These are phyloP conservation scores for Aspergillus kassunensis DNA, from an alignment of 495 filamentous ascomycete genomes.

Conservation along the genomic window DNA sequence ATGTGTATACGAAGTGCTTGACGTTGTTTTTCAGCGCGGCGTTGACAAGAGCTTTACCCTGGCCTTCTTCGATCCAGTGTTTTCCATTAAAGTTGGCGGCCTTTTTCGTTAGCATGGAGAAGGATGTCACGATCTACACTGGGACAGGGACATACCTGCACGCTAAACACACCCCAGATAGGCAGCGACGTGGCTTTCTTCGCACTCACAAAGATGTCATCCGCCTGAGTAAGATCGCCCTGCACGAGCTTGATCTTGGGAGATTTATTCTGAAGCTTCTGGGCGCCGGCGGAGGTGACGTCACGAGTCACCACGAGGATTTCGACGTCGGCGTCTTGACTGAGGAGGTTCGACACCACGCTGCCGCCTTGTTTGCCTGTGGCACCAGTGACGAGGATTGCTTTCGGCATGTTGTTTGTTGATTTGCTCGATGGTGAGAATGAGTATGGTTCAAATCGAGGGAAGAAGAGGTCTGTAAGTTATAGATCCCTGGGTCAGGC, in stretches of 20 bases:
- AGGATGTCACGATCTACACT: too few species aligned
- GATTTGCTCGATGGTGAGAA: too few species aligned
- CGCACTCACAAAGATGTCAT: constrained; percentile 49
- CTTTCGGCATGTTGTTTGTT: constrained; percentile 1
- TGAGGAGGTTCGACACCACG: constrained; percentile 54
- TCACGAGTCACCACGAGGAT: constrained; percentile 71
- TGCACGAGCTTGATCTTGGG: constrained; percentile 51
- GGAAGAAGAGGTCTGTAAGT: too few species aligned
- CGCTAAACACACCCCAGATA: constrained; percentile 52
- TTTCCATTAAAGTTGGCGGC: constrained; percentile 33
- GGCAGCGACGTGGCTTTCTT: constrained; percentile 36
- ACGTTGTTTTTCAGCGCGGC: constrained; percentile 53
- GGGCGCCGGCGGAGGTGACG: constrained; percentile 46
- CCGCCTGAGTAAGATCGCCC: constrained; percentile 51
- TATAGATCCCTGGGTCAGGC: too few species aligned
- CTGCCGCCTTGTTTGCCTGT: constrained; percentile 70
- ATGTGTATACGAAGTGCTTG: constrained; percentile 61
- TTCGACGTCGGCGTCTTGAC: constrained; percentile 42
- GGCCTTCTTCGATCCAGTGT: constrained; percentile 49
- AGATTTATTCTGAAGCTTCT: constrained; percentile 44
- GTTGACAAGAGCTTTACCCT: constrained; percentile 62
- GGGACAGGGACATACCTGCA: constrained; percentile 33
- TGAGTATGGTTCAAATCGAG: neutral
- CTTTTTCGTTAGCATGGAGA: neutral
- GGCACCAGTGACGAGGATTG: constrained; percentile 64